Evolutionary conservation across 169 alveolate genomes (phyloP).

Genomic region (Hepatocystis sp.): DNA sequence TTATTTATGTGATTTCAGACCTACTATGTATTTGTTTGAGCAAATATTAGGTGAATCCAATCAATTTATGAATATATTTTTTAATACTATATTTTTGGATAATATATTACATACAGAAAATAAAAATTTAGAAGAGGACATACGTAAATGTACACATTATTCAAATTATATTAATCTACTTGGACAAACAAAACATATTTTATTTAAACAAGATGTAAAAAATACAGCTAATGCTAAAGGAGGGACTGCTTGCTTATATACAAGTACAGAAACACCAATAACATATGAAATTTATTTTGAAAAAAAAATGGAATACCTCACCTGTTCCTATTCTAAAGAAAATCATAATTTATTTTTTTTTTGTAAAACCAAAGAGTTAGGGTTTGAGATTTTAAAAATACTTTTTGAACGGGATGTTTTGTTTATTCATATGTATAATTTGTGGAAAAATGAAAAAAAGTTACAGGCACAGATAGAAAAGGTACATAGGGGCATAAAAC

Average conservation of each 20-base stretch:
- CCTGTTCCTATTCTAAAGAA: constrained; percentile 62
- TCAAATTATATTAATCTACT: constrained; percentile 29
- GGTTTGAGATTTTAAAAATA: constrained; percentile 28
- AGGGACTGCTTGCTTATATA: background rate
- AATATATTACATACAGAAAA: constrained; percentile 64
- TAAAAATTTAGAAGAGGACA: constrained; percentile 14
- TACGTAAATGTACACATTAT: constrained; percentile 24
- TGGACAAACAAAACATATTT: constrained; percentile 7
- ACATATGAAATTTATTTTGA: constrained; percentile 27
- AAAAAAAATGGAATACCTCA: constrained; percentile 39
- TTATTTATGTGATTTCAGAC: constrained; percentile 55
- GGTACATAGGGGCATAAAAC: constrained; percentile 13
- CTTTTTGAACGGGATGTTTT: constrained; percentile 65
- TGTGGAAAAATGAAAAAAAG: constrained; percentile 71
- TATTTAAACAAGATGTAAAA: background rate
- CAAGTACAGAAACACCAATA: background rate
- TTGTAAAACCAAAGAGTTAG: constrained; percentile 24
- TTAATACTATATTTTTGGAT: constrained; percentile 55
- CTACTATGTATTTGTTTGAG: constrained; percentile 65
- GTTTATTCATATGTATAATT: constrained; percentile 63
- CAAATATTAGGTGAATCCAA: constrained; percentile 68
- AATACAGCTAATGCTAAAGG: background rate
- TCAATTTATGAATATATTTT: constrained; percentile 35
- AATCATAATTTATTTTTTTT: constrained; percentile 11
- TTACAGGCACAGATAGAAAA: constrained; percentile 24